Evolutionary conservation across 1,284 basidiomycete genomes (phyloP), one percentile per base, ranked within the genome.

Genomic region (Trichosporon ovoides): DNA sequence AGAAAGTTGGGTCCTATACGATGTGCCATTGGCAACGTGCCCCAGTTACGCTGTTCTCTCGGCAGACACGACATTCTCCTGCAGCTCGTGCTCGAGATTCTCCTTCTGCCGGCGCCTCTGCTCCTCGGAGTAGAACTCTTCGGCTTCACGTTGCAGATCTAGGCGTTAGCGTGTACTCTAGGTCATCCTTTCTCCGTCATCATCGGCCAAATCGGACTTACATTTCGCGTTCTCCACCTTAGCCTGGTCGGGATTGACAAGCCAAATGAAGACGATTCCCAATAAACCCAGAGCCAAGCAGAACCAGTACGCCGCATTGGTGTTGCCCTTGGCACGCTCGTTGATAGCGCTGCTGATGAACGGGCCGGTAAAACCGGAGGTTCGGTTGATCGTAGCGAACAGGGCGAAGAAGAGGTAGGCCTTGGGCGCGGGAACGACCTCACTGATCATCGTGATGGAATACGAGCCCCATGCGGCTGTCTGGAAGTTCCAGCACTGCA

Each of bases 341-440:
- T 61, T 63, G 64, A 66, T 63, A 4, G 64, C 64, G 7, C 57
- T 55, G 13, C 56, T 59, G 43, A 66, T 61, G 53, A 66, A 63
- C 14, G 64, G 64, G 10, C 64, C 60, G 14, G 46, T 54, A 54
- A 63, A 59, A 6, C 48, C 43, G 7, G 48, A 51, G 6, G 59
- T 57, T 5, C 38, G 48, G 14, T 18, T n/a, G 33, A 56, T 38
- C 11, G 52, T 49, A 16, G 34, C 33, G 43, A 54, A 52, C 4
- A 53, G 52, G n/a, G 58, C 59, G 36, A 62, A 59, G 56, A 62
- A 63, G 22, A 66, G 35, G 57, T 48, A 66, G 16, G 38, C 36
- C 38, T 66, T 66, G 6, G 61, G 61, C 16, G 64, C 64, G 9
- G 64, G 64, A 10, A 56, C 56, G 19, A 66, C 61, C 36, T 66